Evolutionary conservation across 352 stramenopile genomes (phyloP), one percentile per base, ranked within the genome.

Genomic region (Halophytophthora batemanensis): DNA sequence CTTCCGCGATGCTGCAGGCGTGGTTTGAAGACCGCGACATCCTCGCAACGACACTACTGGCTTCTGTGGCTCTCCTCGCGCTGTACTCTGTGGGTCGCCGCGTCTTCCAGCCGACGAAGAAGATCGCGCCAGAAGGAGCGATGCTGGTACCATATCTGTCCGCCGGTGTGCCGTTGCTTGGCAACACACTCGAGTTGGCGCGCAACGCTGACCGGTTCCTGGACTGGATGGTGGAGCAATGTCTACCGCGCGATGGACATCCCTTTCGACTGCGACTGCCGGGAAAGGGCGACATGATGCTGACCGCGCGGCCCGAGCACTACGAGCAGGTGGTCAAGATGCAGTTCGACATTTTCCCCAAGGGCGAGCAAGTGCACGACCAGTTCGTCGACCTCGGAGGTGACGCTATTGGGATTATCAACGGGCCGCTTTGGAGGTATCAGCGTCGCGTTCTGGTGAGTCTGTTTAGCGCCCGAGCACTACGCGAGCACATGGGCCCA

Each of bases 291-390:
- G 56, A 66, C 41, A 52, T 70, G 53, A 33, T 86, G 31, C 56
- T 79, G 19, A 65, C 76, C 1, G 56, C 70, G 39, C 64, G 71
- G 8, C 69, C 73, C 0, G 68, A 83, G 54, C 53, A 74, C 45
- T 80, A 77, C 35, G 74, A 86, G 23, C 66, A 83, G 35, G 64
- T 86, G 11, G 46, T 79, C 22, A 82, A 74, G 56, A 77, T 61
- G 31, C 74, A 86, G 46, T 82, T 82, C 25, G 59, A 77, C 0
- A 49, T 61, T 41, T 86, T 86, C 43, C 65, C 55, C 46, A 86
- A 86, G 47, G 74, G 74, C 1, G 43, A 61, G 2, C 62, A 70
- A n/a, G 53, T 74, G 42, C 61, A 56, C 39, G 53, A 82, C 23
- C 59, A 69, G 38, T 56, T 81, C n/a, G 53, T 64, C 7, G 73